Base-by-base conservation (phyloP, 2,329 filamentous ascomycete species). In the Botrytis fragariae region DNA sequence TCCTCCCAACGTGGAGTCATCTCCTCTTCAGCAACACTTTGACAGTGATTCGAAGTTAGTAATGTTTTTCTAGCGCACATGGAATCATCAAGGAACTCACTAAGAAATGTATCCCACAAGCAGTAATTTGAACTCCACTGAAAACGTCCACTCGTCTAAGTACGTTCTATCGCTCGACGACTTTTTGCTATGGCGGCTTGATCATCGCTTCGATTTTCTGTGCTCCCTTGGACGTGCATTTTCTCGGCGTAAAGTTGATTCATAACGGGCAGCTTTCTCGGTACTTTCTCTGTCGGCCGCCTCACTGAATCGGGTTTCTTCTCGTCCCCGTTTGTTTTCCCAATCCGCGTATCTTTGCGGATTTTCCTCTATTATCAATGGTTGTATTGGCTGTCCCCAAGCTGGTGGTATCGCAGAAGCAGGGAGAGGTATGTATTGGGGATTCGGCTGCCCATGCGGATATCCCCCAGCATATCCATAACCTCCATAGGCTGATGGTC, bases 151-250 rank as follows among this genome's bases (percentile, higher is more conserved):
- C 5, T 14, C 20, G 12, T 25, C 20, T 14, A n/a, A 37, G 32
- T 25, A 37, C 20, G 32, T 39, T 14, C 1, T 9, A 12, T 37
- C 25, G 5, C 22, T 61, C 12, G 22, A 39, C 12, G 6, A 18
- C 5, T 7, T 18, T n/a, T 4, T 5, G 7, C 7, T 7, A 42
- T 16, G 14, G 37, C 2, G 0, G 6, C 16, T 62, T 42, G 37
- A n/a, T 29, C 22, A 7, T 12, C 12, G 7, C 25, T 5, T 42
- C 25, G 25, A 29, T 5, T 14, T 7, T 37, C 7, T 29, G 20
- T n/a, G 6, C 22, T 18, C 2, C 25, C 25, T 62, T 1, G 25
- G 16, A 3, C 6, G 12, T 18, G 14, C 0, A 10, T n/a, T 5
- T n/a, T 20, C 22, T 62, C 5, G 35, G 37, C 3, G 6, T 42